A percentile compares a stretch with the other conserved stretches of the same genome.
phyloP scores from a whole-genome alignment of 805 yeast species.

The Wickerhamiella dianesei region DNA sequence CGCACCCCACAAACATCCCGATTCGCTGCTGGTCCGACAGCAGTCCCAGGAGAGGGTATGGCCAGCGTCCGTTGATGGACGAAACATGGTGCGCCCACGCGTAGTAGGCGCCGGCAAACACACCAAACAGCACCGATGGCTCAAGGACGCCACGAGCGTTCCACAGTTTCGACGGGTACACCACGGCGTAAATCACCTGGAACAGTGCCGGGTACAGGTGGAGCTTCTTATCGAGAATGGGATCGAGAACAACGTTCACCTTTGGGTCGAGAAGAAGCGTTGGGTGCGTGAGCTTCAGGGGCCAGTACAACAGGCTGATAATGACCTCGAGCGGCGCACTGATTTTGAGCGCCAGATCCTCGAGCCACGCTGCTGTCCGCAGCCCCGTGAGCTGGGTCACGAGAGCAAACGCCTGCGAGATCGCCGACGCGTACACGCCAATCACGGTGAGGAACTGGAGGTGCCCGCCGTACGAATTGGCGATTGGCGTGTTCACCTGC shows the following conservation, averaged over 20 bases:
- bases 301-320: conserved; percentile 25
- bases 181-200: conserved; percentile 19
- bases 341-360: conserved; percentile 15
- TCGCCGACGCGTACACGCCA: conserved; percentile 17
- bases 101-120: conserved; percentile 23
- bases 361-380: conserved; percentile 12
- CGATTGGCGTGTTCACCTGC: conserved; percentile 10
- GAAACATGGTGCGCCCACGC: conserved; percentile 23
- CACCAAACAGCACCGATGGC: conserved; percentile 13
- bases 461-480: conserved; percentile 26
- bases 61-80: conserved; percentile 22
- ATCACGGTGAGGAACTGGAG: conserved; percentile 24
- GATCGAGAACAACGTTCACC: conserved; percentile 15
- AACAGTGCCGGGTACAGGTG: conserved; percentile 24
- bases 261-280: conserved; percentile 21
- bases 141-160: conserved; percentile 9
- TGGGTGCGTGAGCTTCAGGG: conserved; percentile 19
- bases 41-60: conserved; percentile 24
- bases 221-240: conserved; percentile 21
- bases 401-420: conserved; percentile 19
- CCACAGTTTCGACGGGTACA: conserved; percentile 20
- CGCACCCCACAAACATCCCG: conserved; percentile 16
- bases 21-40: conserved; percentile 16
- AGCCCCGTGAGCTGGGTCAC: conserved; percentile 23
- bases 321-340: conserved; percentile 25